Base-by-base conservation (phyloP, 2,329 filamentous ascomycete species). In the Claviceps humidiphila region DNA sequence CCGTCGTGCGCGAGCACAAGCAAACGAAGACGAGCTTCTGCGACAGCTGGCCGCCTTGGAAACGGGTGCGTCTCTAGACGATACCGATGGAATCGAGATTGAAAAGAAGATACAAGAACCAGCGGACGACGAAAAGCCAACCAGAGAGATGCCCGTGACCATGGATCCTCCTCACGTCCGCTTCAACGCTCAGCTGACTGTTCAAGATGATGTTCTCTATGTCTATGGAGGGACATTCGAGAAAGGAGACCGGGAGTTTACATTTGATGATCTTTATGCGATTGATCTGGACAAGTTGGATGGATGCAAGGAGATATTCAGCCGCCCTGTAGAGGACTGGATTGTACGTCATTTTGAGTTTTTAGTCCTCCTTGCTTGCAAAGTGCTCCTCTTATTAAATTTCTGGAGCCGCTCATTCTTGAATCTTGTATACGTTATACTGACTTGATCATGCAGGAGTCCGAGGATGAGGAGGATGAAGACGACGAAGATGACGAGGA, bases 141-240 rank as follows among this genome's bases (percentile, higher is more conserved):
- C 74, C 1, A 77, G 83, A 55, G 76, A 84, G 56, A 78, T 80
- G 76, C 72, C 78, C 0, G 73, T 90, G 2, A 76, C 77, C 0
- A 86, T 87, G 72, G 90, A 95, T 64, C 83, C 94, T 64, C 93
- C 93, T 3, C 90, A 96, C 61, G 78, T 82, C 17, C 78, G 93
- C 50, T 98, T 98, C 72, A 97, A 97, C 60, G 84, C 89, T 1
- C 87, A 93, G 58, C 71, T 97, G 41, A 82, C 91, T 0, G 88
- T 97, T 0, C 90, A 97, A 68, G 88, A 90, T 58, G 93, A 98
- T 65, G 82, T 87, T 8, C 75, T 97, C 1, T 98, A 91, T 69
- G 88, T 97, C 51, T 97, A 94, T 62, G 90, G 93, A 34, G 93
- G 93, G 17, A 98, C 91, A 0, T 96, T 86, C 61, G 93, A 98